Percentiles rank a stretch among this genome's conserved stretches.
These are phyloP conservation scores for Garcileccinum viscosum DNA, from an alignment of 1,284 basidiomycete species.

Conservation along the genomic window DNA sequence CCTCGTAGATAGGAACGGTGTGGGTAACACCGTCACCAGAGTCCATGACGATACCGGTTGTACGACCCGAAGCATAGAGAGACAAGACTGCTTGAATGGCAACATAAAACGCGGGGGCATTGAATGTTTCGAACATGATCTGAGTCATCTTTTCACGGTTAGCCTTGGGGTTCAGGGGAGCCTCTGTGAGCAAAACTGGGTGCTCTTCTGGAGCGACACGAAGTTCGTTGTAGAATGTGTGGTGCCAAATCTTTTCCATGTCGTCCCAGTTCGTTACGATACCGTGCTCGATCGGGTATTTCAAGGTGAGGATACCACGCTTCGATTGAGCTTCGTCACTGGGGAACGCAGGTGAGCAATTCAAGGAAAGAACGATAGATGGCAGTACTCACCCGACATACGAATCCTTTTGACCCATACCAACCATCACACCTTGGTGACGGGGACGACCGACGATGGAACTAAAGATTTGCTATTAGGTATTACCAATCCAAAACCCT, in stretches of 20 bases:
- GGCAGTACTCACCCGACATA: constrained; percentile 67
- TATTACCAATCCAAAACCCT: constrained; percentile 10
- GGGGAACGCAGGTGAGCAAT: constrained; percentile 5
- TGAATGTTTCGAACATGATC: constrained; percentile 96
- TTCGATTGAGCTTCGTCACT: constrained; percentile 91
- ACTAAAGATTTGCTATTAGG: constrained; percentile 42
- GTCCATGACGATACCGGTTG: constrained; percentile 90
- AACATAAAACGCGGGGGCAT: constrained; percentile 89
- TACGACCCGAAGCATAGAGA: constrained; percentile 88
- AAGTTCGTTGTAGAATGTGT: constrained; percentile 86
- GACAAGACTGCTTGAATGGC: constrained; percentile 90
- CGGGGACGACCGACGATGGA: constrained; percentile 88
- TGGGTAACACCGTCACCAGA: constrained; percentile 92
- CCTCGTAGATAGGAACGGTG: constrained; percentile 89
- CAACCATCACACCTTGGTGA: constrained; percentile 89
- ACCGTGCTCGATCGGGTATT: constrained; percentile 77
- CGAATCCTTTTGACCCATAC: constrained; percentile 82
- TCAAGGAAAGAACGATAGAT: not conserved
- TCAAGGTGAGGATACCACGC: constrained; percentile 91
- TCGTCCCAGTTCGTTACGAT: constrained; percentile 96
- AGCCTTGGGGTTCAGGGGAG: constrained; percentile 87
- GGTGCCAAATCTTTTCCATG: constrained; percentile 93
- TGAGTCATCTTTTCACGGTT: constrained; percentile 96
- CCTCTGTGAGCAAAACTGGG: constrained; percentile 89
- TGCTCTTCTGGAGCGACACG: constrained; percentile 85